Evolutionary conservation across 306 rosid genomes (phyloP).

Genomic region (Prunus salicina): DNA sequence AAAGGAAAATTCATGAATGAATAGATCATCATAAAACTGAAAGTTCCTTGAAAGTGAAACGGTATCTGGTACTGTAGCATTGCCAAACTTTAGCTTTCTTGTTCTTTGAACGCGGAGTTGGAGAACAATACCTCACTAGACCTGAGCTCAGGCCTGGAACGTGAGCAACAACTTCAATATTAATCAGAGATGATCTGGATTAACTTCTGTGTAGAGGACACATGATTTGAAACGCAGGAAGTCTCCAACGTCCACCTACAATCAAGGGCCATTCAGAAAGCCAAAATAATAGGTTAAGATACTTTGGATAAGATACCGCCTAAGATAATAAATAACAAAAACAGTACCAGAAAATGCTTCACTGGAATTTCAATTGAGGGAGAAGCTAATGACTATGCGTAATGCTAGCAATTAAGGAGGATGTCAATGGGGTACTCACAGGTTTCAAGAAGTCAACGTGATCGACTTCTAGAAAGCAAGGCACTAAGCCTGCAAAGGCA

Average conservation of each 20-base stretch:
- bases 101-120: slow-evolving; percentile 3
- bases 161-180: slow-evolving; percentile 94
- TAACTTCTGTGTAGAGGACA: slow-evolving; percentile 68
- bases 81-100: background rate
- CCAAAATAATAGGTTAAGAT: background rate
- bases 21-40: background rate
- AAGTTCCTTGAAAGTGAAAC: background rate
- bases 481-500: slow-evolving; percentile 86
- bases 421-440: slow-evolving; percentile 33
- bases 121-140: slow-evolving; percentile 69
- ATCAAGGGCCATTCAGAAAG: background rate
- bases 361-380: background rate
- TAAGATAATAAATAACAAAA: background rate
- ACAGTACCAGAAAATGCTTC: background rate
- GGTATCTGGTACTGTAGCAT: background rate
- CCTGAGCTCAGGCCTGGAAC: slow-evolving; percentile 87
- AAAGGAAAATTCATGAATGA: background rate
- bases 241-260: slow-evolving; percentile 96
- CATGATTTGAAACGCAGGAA: slow-evolving; percentile 88
- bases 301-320: no score
- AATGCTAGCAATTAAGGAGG: background rate
- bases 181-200: slow-evolving; percentile 86
- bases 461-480: slow-evolving; percentile 92
- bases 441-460: slow-evolving; percentile 92
- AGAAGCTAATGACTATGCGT: background rate